Percentiles rank a stretch among this genome's conserved stretches.
These are phyloP conservation scores for Mycena metata DNA, from an alignment of 768 basidiomycete species.

Conservation along the genomic window DNA sequence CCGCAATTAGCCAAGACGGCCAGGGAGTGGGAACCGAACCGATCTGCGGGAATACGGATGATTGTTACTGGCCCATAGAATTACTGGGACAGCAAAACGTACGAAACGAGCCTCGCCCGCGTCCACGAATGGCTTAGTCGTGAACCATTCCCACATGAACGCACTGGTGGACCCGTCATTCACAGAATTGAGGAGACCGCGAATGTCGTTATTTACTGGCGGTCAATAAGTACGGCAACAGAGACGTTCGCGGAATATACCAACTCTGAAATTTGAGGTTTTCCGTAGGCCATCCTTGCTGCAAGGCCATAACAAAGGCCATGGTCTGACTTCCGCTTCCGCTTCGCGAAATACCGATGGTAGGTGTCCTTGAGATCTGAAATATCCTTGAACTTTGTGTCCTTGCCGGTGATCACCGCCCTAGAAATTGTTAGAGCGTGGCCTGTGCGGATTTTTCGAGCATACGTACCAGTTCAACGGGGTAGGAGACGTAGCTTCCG, in stretches of 20 bases:
- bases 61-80: neutral
- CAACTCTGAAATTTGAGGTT: slow-evolving; percentile 77
- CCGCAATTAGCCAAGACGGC: slow-evolving; percentile 97
- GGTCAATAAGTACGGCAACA: slow-evolving; percentile 61
- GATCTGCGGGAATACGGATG: slow-evolving; percentile 60
- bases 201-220: slow-evolving; percentile 72
- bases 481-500: slow-evolving; percentile 90
- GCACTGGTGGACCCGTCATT: slow-evolving; percentile 88
- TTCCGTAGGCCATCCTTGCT: slow-evolving; percentile 83
- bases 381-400: slow-evolving; percentile 78
- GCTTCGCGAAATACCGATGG: slow-evolving; percentile 88
- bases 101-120: slow-evolving; percentile 87
- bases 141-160: slow-evolving; percentile 98
- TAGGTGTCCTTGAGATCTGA: slow-evolving; percentile 83
- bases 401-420: slow-evolving; percentile 93
- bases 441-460: neutral
- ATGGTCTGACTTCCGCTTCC: slow-evolving; percentile 96
- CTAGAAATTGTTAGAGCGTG: slow-evolving; percentile 51
- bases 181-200: slow-evolving; percentile 34
- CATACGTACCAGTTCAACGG: slow-evolving; percentile 83
- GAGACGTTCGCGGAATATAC: slow-evolving; percentile 40
- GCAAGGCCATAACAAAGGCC: slow-evolving; percentile 94
- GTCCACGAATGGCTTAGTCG: slow-evolving; percentile 79
- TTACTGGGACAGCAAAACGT: slow-evolving; percentile 47
- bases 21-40: slow-evolving; percentile 92